Base-by-base conservation (phyloP, 345 rosid genomes). In the Sonneratia alba region DNA sequence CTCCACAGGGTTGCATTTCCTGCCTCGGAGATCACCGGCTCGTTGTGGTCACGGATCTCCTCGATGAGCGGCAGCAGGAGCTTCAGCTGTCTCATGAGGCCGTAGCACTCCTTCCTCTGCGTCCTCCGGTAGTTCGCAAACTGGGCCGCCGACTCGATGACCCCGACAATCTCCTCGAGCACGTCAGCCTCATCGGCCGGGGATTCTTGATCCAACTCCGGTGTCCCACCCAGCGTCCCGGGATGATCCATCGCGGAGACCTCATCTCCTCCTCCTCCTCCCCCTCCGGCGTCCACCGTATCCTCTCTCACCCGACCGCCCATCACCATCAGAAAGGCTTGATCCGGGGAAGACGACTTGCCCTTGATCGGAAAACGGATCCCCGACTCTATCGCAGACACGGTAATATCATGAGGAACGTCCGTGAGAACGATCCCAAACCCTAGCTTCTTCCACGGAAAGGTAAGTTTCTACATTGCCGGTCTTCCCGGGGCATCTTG, bases 61-160 rank as follows among this genome's bases (percentile, higher is more conserved):
- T 90, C 94, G 19, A 92, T 18, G 59, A 92, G 79, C 0, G 91
- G 94, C 77, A 83, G 22, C 71, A 92, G 71, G 74, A 86, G 85
- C 80, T 90, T 88, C 81, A 90, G 63, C 21, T 89, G 82, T 74
- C 96, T 81, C 66, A 80, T 89, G 32, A 92, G 89, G 72, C 78
- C 72, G 66, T 65, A 79, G 36, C 93, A 83, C 75, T 92, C 96
- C 68, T 85, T 88, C 74, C 80, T 79, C 22, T 87, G 91, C 21
- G 89, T 82, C 74, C 79, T 72, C 70, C 92, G 75, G 70, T 76
- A 90, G 63, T 81, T 84, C 32, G 80, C 86, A 2, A 89, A 71
- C 38, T 74, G 84, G 69, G 87, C 87, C 6, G 81, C 79, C 1
- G 74, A 79, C 80, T 85, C 87, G 15, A 89, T 77, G 74, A 78